Percentiles rank a stretch among this genome's conserved stretches.
Evolutionary conservation across 2,329 filamentous ascomycete species (phyloP).

Genomic region (Monosporascus sp.): DNA sequence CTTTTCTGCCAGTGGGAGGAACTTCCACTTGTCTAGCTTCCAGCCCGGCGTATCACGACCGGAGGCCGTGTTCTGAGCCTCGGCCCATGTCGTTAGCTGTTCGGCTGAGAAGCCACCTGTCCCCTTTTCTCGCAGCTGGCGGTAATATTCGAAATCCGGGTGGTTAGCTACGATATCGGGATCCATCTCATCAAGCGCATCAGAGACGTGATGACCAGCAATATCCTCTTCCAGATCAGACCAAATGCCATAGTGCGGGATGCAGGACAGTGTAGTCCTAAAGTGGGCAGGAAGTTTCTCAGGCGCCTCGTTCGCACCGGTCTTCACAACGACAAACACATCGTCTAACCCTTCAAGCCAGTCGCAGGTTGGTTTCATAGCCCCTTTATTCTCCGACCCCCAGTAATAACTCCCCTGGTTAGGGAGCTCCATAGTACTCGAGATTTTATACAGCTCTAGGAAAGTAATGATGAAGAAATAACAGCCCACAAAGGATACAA

Average conservation of each 20-base stretch:
- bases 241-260: conserved; percentile 51
- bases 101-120: conserved; percentile 34
- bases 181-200: conserved; percentile 43
- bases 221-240: conserved; percentile 52
- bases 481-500: neutral
- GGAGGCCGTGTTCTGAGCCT: conserved; percentile 22
- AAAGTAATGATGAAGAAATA: neutral
- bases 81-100: conserved; percentile 21
- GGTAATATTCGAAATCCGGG: conserved; percentile 47
- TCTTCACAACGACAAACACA: conserved; percentile 53
- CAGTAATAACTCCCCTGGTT: neutral
- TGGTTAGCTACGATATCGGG: conserved; percentile 31
- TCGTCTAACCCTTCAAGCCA: conserved; percentile 39
- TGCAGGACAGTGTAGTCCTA: conserved; percentile 48
- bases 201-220: conserved; percentile 42
- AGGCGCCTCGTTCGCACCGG: conserved; percentile 51
- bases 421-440: neutral
- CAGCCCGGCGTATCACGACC: conserved; percentile 39
- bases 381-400: neutral
- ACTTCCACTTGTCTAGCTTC: conserved; percentile 55
- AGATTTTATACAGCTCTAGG: neutral
- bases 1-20: conserved; percentile 48
- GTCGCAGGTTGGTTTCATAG: neutral
- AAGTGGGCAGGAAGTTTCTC: conserved; percentile 51
- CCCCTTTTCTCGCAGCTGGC: conserved; percentile 37